phyloP scores from a whole-genome alignment of 2,329 filamentous ascomycete genomes.

The Diaporthe velutina region DNA sequence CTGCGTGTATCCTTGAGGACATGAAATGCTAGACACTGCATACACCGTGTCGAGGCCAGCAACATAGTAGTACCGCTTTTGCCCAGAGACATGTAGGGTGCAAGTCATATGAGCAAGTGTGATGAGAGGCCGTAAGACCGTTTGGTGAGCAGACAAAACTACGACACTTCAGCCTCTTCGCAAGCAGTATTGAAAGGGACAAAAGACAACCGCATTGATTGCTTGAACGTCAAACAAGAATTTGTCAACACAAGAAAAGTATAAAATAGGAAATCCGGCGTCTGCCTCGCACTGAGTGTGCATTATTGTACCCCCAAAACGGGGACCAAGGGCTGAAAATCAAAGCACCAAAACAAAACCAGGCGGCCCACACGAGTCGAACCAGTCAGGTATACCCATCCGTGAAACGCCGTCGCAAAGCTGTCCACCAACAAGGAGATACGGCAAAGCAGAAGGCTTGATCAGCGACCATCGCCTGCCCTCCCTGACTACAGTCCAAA shows the following conservation, averaged over 20 bases:
- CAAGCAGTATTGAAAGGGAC: too few species aligned
- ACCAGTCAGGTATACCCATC: not conserved
- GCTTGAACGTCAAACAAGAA: not conserved
- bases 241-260: constrained; percentile 3
- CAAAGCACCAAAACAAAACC: not conserved
- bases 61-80: not conserved
- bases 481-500: not conserved
- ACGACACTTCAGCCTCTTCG: not conserved
- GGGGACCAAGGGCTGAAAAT: not conserved
- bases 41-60: not conserved
- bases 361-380: not conserved
- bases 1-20: not conserved
- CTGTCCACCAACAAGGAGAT: not conserved
- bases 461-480: not conserved
- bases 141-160: too few species aligned
- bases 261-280: constrained; percentile 20
- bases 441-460: not conserved
- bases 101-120: not conserved
- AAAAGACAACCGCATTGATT: constrained; percentile 6
- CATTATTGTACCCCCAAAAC: not conserved
- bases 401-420: constrained; percentile 34
- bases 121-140: not conserved
- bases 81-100: not conserved
- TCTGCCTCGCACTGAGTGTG: constrained; percentile 23
- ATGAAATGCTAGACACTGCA: not conserved